A percentile compares a stretch with the other conserved stretches of the same genome.
Evolutionary conservation across 1,284 basidiomycete genomes (phyloP).

Genomic region (Laetiporus sulphureus): DNA sequence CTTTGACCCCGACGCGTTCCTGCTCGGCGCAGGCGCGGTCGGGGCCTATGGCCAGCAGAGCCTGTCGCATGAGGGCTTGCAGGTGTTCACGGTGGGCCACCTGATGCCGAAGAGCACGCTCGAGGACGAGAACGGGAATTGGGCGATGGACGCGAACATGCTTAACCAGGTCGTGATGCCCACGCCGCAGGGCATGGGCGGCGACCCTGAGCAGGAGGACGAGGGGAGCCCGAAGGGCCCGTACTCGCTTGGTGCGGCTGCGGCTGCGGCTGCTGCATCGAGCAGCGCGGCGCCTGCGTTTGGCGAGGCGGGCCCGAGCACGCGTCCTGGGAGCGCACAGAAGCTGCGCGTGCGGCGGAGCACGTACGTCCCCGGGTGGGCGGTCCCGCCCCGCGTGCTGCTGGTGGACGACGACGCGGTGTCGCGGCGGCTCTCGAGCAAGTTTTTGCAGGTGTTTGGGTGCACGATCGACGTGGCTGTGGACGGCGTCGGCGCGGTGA

Average conservation of each 20-base stretch:
- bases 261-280: slow-evolving; percentile 9
- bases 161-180: slow-evolving; percentile 27
- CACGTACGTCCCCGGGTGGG: slow-evolving; percentile 86
- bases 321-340: slow-evolving; percentile 26
- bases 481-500: slow-evolving; percentile 89
- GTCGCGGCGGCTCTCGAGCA: slow-evolving; percentile 81
- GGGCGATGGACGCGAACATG: slow-evolving; percentile 41
- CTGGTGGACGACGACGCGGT: slow-evolving; percentile 96
- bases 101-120: slow-evolving; percentile 53
- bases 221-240: slow-evolving; percentile 22
- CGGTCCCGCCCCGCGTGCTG: slow-evolving; percentile 79
- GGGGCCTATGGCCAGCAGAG: slow-evolving; percentile 19
- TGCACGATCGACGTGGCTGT: slow-evolving; percentile 93
- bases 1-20: slow-evolving; percentile 31
- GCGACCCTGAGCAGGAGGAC: slow-evolving; percentile 24
- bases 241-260: slow-evolving; percentile 12
- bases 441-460: slow-evolving; percentile 94
- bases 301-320: slow-evolving; percentile 7
- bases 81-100: slow-evolving; percentile 81
- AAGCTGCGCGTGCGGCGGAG: slow-evolving; percentile 63
- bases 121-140: slow-evolving; percentile 51
- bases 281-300: slow-evolving; percentile 1
- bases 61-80: slow-evolving; percentile 54
- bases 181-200: slow-evolving; percentile 26
- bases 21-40: slow-evolving; percentile 26